Evolutionary conservation across 768 basidiomycete species (phyloP).

Genomic region (Tephrocybe sp.): DNA sequence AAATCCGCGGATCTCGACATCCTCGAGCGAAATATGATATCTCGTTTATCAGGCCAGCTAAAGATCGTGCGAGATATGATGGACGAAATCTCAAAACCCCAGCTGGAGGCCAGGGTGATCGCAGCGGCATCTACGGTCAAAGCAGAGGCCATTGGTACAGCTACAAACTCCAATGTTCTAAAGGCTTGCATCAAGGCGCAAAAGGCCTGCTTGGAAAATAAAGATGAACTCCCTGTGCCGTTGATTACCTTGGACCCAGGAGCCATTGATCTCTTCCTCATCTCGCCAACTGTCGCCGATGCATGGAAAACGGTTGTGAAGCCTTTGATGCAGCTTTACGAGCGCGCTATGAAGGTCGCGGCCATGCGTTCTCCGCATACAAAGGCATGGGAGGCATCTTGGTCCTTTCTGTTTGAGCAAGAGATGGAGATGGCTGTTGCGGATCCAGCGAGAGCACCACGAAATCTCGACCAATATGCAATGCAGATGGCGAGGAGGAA

Average conservation of each 20-base stretch:
- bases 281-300: conserved; percentile 29
- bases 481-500: conserved; percentile 50
- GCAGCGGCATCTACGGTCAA: conserved; percentile 3
- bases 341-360: conserved; percentile 37
- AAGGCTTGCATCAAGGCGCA: conserved; percentile 12
- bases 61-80: conserved; percentile 26
- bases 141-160: conserved; percentile 5
- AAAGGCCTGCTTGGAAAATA: conserved; percentile 9
- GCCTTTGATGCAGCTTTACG: conserved; percentile 39
- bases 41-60: conserved; percentile 48
- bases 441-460: conserved; percentile 35
- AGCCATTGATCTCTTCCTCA: conserved; percentile 17
- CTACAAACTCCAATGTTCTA: conserved; percentile 19
- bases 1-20: conserved; percentile 68
- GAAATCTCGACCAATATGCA: conserved; percentile 45
- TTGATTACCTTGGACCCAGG: conserved; percentile 13
- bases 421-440: conserved; percentile 37
- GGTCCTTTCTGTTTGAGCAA: conserved; percentile 47
- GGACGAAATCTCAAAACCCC: conserved; percentile 23
- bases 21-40: conserved; percentile 60
- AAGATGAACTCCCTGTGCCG: conserved; percentile 6
- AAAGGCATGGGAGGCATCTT: conserved; percentile 61
- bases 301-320: conserved; percentile 41
- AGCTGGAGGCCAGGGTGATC: conserved; percentile 20
- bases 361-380: conserved; percentile 53